Percentiles rank a stretch among this genome's conserved stretches.
These are phyloP conservation scores for Fusarium verticillioides DNA, from an alignment of 2,329 filamentous ascomycete species.

Conservation along the genomic window DNA sequence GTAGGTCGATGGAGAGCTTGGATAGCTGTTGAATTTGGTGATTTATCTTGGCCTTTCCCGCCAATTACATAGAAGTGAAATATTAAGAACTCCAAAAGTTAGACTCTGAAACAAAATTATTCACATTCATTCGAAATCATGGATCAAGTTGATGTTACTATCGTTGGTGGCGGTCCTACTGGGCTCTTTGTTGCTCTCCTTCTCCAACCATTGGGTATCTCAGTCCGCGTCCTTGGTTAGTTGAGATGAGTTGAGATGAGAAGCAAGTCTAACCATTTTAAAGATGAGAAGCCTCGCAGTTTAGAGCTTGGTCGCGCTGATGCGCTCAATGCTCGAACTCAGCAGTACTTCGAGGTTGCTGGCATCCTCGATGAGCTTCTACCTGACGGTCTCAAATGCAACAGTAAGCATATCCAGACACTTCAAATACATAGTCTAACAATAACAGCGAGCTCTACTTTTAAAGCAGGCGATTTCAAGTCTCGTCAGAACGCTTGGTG, in stretches of 20 bases:
- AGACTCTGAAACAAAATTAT: fast-evolving
- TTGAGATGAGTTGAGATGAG: too few species aligned
- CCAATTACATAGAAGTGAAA: neutral
- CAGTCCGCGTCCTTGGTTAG: constrained; percentile 54
- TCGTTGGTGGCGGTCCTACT: constrained; percentile 54
- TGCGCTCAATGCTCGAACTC: constrained; percentile 60
- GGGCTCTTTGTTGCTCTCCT: constrained; percentile 58
- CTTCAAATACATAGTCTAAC: neutral
- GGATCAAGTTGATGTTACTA: constrained; percentile 9
- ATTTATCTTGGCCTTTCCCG: neutral
- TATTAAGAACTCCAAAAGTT: neutral
- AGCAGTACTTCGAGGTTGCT: constrained; percentile 59
- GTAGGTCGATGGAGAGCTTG: neutral
- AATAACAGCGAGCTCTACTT: constrained; percentile 57
- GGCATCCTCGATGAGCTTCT: constrained; percentile 56
- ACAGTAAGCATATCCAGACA: constrained; percentile 50
- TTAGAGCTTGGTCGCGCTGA: constrained; percentile 59
- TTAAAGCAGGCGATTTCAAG: constrained; percentile 58
- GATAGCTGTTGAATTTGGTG: neutral
- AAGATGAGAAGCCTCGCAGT: constrained; percentile 53
- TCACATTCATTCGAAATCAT: neutral
- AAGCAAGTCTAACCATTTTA: neutral
- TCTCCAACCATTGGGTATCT: constrained; percentile 54
- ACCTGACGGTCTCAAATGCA: constrained; percentile 58
- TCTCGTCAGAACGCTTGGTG: constrained; percentile 61